Evolutionary conservation across 2,329 filamentous ascomycete species (phyloP), one percentile per base, ranked within the genome.

Genomic region (Aureobasidium mangrovei): DNA sequence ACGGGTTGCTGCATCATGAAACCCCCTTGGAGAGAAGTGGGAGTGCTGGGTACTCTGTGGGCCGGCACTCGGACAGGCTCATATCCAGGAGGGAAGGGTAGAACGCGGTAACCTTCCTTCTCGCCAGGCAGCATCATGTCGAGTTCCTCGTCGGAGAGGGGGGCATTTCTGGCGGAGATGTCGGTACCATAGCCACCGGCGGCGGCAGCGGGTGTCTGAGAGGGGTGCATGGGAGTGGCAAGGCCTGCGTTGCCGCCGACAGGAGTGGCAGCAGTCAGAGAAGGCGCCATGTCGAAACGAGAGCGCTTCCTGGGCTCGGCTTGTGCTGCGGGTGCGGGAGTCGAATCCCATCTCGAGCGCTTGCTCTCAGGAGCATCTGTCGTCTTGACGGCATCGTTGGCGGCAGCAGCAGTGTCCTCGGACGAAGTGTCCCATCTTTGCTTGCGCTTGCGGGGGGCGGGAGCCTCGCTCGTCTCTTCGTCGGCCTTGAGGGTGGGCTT

Each of bases 1-100:
- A 94, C 90, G 7, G 90, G 88, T 61, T 98, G 90, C 67, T 97
- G 93, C 83, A 96, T 95, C 85, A 95, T 93, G 73, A 97, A 98
- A 2, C 93, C 93, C 40, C 80, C 82, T 27, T 86, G 77, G 51
- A 72, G 74, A 44, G 70, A 64, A 38, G 74, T 69, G n/a, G 88
- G 82, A 10, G 83, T 78, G 38, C 88, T 83, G 10, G 89, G 86
- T 41, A 88, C 72, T 67, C 88, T 88, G 67, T 90, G 82, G 35
- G 89, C 79, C 48, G 88, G 82, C 33, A 86, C 84, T 53, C 87
- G 83, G 28, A 89, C 81, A 4, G 91, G 90, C 44, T 88, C 89
- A 67, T 97, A 98, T 33, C 93, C 93, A 4, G 91, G 87, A 32
- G 93, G 93, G 12, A 91, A 88, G 27, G 90, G 85, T 7, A 97